Base-by-base conservation (phyloP, 495 filamentous ascomycete genomes). In the Mytilinidion resinicola region DNA sequence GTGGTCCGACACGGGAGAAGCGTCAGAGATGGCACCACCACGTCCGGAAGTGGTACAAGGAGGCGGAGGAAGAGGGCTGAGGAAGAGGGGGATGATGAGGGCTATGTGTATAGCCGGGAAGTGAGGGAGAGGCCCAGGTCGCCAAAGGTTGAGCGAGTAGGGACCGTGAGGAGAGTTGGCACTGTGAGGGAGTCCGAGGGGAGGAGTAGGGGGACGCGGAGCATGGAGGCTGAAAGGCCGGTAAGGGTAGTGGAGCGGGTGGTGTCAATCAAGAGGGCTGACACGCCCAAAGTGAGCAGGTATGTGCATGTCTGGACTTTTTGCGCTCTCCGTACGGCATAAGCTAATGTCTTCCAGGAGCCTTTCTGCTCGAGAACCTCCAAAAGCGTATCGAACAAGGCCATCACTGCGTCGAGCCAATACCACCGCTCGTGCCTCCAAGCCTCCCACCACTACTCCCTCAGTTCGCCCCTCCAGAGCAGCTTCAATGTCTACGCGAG, bases 41-140 rank as follows among this genome's bases (percentile, higher is more conserved):
- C 25, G 25, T 30, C 25, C 3, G 43, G 59, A 35, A 50, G 57
- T 47, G 59, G 56, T 1, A 62, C 59, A n/a, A 53, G 41, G 47
- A 20, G 55, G 25, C 55, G 37, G 49, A 62, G 51, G 59, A 47
- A 50, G 46, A 35, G 39, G 30, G 51, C 8, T 0, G 46, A 49
- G 17, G 30, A 39, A 17, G 55, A 55, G 14, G 51, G 15, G 9
- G 20, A 53, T 0, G 59, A 62, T 19, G 56, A 60, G 19, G 12
- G 56, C 25, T 66, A 59, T 41, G 63, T 66, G 9, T 66, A 66
- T 35, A 53, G 63, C 15, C 58, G 20, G 21, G 53, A 30, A 53
- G 39, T 25, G 39, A 50, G n/a, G 51, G 54, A 7, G 63, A 46
- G 55, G 63, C 35, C 56, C 50, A 11, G 44, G 48, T 19, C 11